Evolutionary conservation across 352 stramenopile species (phyloP).

Genomic region (Lagenidium sp.): DNA sequence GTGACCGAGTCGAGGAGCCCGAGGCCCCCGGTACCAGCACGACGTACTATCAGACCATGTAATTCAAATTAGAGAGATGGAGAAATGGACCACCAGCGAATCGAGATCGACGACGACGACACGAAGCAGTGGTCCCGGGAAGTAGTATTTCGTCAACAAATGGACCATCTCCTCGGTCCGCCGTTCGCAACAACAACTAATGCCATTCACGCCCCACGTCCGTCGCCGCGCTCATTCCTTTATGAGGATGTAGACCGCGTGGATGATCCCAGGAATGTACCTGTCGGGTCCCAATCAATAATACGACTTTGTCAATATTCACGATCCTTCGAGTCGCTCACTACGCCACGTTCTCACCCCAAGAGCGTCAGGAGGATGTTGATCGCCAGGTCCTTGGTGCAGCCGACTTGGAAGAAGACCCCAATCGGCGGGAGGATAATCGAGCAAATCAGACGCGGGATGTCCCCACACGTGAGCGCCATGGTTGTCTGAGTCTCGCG

Average conservation of each 20-base stretch:
- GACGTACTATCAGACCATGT: no score
- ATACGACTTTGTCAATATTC: background rate
- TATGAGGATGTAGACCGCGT: conserved; percentile 67
- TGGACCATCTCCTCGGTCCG: no score
- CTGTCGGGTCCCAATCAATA: conserved; percentile 13
- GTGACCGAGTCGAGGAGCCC: no score
- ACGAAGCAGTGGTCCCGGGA: no score
- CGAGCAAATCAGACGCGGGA: conserved; percentile 32
- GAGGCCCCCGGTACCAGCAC: no score
- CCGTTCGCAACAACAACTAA: no score
- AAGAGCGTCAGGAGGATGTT: conserved; percentile 19
- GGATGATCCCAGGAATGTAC: conserved; percentile 61
- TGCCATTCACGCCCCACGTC: no score
- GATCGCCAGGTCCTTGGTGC: conserved; percentile 16
- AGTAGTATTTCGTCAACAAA: no score
- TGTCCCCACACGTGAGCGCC: conserved; percentile 25
- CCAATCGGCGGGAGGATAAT: conserved; percentile 24
- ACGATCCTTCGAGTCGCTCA: background rate
- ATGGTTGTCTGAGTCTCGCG: conserved; percentile 5
- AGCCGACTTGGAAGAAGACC: conserved; percentile 19
- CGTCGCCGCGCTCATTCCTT: conserved; percentile 45
- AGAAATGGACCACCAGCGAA: no score
- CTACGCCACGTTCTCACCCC: conserved; percentile 5
- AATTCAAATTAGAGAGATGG: no score
- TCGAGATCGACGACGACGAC: no score